These are phyloP conservation scores for Dioscorea zingiberensis DNA, from an alignment of 106 monocot species.

Conservation along the genomic window DNA sequence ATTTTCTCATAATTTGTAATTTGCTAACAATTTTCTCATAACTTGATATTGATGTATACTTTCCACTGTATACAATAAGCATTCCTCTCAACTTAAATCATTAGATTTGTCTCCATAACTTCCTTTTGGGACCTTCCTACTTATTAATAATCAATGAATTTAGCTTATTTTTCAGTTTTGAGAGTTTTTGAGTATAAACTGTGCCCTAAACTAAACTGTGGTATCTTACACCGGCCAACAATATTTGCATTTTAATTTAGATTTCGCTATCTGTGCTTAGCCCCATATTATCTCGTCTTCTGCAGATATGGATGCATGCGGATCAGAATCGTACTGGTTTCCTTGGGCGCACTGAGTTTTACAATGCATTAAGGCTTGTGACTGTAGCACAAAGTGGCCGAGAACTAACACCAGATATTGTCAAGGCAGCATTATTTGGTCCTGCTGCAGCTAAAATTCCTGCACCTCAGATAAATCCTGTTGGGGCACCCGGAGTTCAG, in stretches of 20 bases:
- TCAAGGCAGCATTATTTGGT: slow-evolving; percentile 80
- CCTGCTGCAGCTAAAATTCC: slow-evolving; percentile 93
- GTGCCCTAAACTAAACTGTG: not conserved
- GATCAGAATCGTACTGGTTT: slow-evolving; percentile 62
- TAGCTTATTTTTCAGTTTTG: not conserved
- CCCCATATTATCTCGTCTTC: not conserved
- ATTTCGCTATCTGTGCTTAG: too few species aligned
- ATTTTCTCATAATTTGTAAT: too few species aligned
- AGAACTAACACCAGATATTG: slow-evolving; percentile 72
- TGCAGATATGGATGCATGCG: slow-evolving; percentile 90
- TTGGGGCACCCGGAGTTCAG: slow-evolving; percentile 17
- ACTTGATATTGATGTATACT: not conserved
- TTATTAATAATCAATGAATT: not conserved
- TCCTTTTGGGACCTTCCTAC: not conserved
- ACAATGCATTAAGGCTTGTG: slow-evolving; percentile 76
- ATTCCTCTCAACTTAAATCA: not conserved
- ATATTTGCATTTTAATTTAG: not conserved
- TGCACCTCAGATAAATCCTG: slow-evolving; percentile 58
- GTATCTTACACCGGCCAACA: not conserved
- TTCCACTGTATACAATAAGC: not conserved
- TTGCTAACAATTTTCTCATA: too few species aligned
- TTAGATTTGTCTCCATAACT: not conserved
- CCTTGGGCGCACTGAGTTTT: slow-evolving; percentile 87
- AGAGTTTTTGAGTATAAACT: not conserved
- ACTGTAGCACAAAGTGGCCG: slow-evolving; percentile 89